Base-by-base conservation (phyloP, 2,329 filamentous ascomycete species). In the Neofusicoccum cordaticola region DNA sequence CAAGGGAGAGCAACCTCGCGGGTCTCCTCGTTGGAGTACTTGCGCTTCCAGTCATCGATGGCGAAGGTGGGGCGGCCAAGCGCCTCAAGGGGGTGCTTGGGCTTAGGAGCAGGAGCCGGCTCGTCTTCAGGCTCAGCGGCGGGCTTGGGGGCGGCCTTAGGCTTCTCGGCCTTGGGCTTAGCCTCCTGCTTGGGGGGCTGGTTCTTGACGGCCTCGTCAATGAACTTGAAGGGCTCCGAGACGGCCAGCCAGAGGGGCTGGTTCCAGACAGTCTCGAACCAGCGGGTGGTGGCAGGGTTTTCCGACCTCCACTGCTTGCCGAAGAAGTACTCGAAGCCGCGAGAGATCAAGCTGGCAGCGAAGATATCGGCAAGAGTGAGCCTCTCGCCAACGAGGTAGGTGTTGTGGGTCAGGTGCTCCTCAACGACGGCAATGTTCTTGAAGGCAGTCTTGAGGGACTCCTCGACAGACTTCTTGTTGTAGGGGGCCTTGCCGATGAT, bases 401-500 rank as follows among this genome's bases (percentile, higher is more conserved):
- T 99, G 88, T 96, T 92, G 84, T 90, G 85, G 70, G 89, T 84
- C 72, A 99, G 90, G 85, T 98, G 91, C 77, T 90, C 85, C 85
- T 99, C 95, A 64, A 95, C 83, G 71, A 91, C 86, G 68, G 83
- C 80, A 72, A 96, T 74, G 71, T 85, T 87, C 84, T 89, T 90
- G 72, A 86, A 80, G 66, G 90, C 81, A 68, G 79, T 83, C 84
- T 92, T 91, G 77, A 87, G 82, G 71, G 86, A 81, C 34, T 97
- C 92, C 64, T 98, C 94, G 67, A 95, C 90, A 75, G 82, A 84
- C 91, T 97, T 97, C 92, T 98, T 99, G 90, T 97, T 98, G 88
- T 98, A 99, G 71, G 88, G 83, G 73, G 87, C 86, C 74, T 84
- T 83, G 78, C 95, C 95, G 72, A 92, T 79, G 71, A 98, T 88